phyloP scores from a whole-genome alignment of 1,284 basidiomycete genomes.

The Cryptococcus maquisensis region DNA sequence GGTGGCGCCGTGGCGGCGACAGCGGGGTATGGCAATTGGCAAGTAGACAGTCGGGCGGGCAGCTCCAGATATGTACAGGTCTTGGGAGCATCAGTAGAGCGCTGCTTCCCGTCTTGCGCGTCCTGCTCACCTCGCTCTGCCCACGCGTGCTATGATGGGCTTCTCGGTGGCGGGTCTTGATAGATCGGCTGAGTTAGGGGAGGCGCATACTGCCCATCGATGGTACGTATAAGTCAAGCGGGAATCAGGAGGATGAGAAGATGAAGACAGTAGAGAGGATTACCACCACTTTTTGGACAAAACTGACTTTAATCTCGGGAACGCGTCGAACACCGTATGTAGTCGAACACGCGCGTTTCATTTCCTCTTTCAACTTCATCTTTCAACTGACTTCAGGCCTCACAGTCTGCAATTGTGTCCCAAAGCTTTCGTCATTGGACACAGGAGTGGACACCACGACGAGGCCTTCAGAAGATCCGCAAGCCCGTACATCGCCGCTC shows the following conservation, averaged over 20 bases:
- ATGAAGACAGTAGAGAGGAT: not conserved
- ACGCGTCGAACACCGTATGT: no score
- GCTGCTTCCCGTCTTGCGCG: not conserved
- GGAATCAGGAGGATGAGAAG: not conserved
- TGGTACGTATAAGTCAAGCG: not conserved
- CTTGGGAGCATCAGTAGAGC: not conserved
- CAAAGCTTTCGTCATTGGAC: no score
- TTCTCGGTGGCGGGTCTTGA: not conserved
- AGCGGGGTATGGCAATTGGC: not conserved
- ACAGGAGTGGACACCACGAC: no score
- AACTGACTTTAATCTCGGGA: no score
- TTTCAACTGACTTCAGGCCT: no score
- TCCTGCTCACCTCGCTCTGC: not conserved
- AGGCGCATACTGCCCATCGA: not conserved
- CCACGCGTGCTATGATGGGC: not conserved
- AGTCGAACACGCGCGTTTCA: no score
- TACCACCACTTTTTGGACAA: no score
- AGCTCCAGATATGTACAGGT: not conserved
- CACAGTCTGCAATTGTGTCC: no score
- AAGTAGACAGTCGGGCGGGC: not conserved
- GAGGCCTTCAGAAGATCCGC: no score
- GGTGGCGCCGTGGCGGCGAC: not conserved
- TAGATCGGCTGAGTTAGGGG: not conserved
- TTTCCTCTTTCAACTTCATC: no score
- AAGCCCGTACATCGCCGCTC: no score